Conservation (phyloP, 2,329 filamentous ascomycete genomes). For the Rhynchosporium agropyri region DNA sequence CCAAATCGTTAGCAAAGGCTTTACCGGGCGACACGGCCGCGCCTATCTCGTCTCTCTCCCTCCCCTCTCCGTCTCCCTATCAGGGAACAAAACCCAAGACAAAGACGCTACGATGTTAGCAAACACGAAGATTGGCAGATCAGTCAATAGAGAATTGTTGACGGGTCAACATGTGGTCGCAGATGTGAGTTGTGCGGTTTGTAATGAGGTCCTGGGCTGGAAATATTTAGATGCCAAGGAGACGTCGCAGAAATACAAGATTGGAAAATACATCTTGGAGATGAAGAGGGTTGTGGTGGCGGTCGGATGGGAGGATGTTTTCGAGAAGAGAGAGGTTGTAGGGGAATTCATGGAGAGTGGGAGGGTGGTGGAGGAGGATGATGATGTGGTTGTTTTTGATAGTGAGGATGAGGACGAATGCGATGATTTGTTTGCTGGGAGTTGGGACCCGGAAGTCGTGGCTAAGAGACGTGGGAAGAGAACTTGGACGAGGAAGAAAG, state of each 20-base stretch:
- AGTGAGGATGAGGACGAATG: slow-evolving; percentile 68
- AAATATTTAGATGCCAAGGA: slow-evolving; percentile 68
- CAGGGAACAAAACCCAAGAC: slow-evolving; percentile 21
- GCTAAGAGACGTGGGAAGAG: slow-evolving; percentile 38
- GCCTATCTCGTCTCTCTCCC: slow-evolving; percentile 59
- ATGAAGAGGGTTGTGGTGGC: slow-evolving; percentile 57
- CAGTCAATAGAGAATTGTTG: slow-evolving; percentile 59
- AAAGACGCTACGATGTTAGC: slow-evolving; percentile 44
- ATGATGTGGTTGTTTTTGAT: slow-evolving; percentile 55
- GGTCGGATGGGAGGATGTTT: slow-evolving; percentile 56
- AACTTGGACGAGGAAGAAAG: slow-evolving; percentile 26
- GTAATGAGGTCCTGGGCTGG: slow-evolving; percentile 63
- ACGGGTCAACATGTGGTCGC: slow-evolving; percentile 67
- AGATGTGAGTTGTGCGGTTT: slow-evolving; percentile 62
- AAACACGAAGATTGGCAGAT: slow-evolving; percentile 58
- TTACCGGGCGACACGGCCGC: slow-evolving; percentile 66
- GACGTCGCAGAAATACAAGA: slow-evolving; percentile 63
- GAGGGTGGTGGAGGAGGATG: slow-evolving; percentile 56
- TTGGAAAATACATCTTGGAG: slow-evolving; percentile 70
- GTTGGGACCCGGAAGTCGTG: slow-evolving; percentile 56
- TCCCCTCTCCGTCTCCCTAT: slow-evolving; percentile 32
- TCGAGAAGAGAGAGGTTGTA: slow-evolving; percentile 24
- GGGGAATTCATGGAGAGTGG: slow-evolving; percentile 58
- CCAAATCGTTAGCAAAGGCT: slow-evolving; percentile 67
- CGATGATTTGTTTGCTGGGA: slow-evolving; percentile 65